A percentile compares a stretch with the other conserved stretches of the same genome.
phyloP scores from a whole-genome alignment of 2,329 filamentous ascomycete species.

The Setomelanomma holmii region DNA sequence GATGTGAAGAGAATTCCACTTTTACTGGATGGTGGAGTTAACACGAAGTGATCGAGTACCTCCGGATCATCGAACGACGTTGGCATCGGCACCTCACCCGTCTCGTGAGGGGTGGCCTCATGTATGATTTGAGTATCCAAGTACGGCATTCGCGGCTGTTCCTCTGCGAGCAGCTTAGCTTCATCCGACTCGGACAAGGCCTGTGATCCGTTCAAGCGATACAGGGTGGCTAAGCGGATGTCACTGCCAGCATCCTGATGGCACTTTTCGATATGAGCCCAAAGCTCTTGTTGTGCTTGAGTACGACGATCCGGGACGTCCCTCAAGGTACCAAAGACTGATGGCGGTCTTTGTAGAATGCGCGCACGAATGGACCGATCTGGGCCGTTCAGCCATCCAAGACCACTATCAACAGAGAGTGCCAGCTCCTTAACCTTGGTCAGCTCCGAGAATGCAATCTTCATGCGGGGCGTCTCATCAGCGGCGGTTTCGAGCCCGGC shows the following conservation, averaged over 20 bases:
- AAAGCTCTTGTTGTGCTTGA: conserved; percentile 47
- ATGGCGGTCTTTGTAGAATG: conserved; percentile 52
- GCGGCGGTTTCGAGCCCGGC: conserved; percentile 68
- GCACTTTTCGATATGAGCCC: conserved; percentile 39
- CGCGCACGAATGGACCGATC: conserved; percentile 61
- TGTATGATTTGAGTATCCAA: conserved; percentile 36
- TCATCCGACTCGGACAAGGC: conserved; percentile 22
- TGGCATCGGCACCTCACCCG: conserved; percentile 22
- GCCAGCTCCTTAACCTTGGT: conserved; percentile 67
- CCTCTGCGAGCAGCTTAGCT: conserved; percentile 11
- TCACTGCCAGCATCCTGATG: conserved; percentile 29
- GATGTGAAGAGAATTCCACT: conserved; percentile 47
- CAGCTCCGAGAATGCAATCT: conserved; percentile 65
- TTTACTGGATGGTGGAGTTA: conserved; percentile 15
- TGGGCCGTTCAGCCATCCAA: conserved; percentile 71
- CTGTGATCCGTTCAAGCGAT: conserved; percentile 29
- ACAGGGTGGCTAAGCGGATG: conserved; percentile 38
- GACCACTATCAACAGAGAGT: conserved; percentile 70
- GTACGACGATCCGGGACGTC: conserved; percentile 47
- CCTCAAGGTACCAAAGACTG: conserved; percentile 56
- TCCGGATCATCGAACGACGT: conserved; percentile 30
- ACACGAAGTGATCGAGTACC: conserved; percentile 26
- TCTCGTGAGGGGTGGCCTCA: conserved; percentile 33
- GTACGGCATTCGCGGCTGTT: conserved; percentile 39
- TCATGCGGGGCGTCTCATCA: conserved; percentile 69